Percentiles rank a stretch among this genome's conserved stretches.
Conservation (phyloP, 768 basidiomycete species). For the Xanthoconium stramineum region DNA sequence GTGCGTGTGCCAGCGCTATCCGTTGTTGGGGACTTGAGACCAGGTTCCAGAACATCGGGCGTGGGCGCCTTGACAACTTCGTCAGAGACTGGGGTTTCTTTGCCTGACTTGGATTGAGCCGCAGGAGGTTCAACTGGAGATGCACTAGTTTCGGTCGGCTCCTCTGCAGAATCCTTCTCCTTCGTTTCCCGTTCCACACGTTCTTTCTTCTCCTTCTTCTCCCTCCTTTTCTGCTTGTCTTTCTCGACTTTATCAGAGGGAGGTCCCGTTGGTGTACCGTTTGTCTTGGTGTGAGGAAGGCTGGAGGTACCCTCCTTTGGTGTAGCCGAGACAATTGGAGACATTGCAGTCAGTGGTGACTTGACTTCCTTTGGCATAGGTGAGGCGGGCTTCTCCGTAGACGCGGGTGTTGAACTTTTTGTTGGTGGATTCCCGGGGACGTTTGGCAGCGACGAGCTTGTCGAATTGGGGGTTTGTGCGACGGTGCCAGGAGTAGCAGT, state of each 20-base stretch:
- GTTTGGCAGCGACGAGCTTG: slow-evolving; percentile 49
- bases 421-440: slow-evolving; percentile 32
- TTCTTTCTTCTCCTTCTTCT: slow-evolving; percentile 62
- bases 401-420: slow-evolving; percentile 31
- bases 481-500: slow-evolving; percentile 53
- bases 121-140: slow-evolving; percentile 24
- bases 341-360: slow-evolving; percentile 33
- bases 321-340: slow-evolving; percentile 32
- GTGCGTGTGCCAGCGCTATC: slow-evolving; percentile 67
- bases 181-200: slow-evolving; percentile 41
- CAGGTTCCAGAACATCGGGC: slow-evolving; percentile 28
- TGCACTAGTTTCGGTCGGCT: slow-evolving; percentile 28
- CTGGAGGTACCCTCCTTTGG: slow-evolving; percentile 35
- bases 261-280: slow-evolving; percentile 30
- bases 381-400: slow-evolving; percentile 36
- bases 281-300: slow-evolving; percentile 31
- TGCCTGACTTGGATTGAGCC: slow-evolving; percentile 35
- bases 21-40: slow-evolving; percentile 53
- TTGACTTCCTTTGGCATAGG: slow-evolving; percentile 32
- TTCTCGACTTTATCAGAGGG: slow-evolving; percentile 50
- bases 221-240: slow-evolving; percentile 57
- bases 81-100: slow-evolving; percentile 35
- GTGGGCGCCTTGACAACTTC: slow-evolving; percentile 23
- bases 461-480: slow-evolving; percentile 57
- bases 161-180: slow-evolving; percentile 37